Percentiles rank a stretch among this genome's conserved stretches.
Conservation (phyloP, 805 yeast genomes). For the Yarrowia keelungensis region DNA sequence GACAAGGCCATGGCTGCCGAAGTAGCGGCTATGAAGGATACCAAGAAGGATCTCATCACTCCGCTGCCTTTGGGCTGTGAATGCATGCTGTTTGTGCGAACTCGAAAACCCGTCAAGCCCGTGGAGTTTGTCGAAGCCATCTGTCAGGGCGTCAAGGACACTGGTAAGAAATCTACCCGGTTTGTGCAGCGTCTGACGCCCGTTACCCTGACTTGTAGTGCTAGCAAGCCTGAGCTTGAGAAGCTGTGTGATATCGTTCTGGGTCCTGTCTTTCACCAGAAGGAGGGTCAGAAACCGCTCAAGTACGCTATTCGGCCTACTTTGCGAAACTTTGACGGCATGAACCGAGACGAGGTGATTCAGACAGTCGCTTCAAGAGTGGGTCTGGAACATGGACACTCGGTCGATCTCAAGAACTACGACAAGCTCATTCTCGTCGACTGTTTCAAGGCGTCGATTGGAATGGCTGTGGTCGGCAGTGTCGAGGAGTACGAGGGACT, state of each 20-base stretch:
- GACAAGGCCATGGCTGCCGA: constrained; percentile 65
- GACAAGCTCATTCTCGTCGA: constrained; percentile 84
- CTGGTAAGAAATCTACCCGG: constrained; percentile 63
- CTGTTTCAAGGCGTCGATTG: constrained; percentile 87
- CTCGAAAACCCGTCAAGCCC: constrained; percentile 80
- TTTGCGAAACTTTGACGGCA: constrained; percentile 75
- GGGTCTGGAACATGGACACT: constrained; percentile 72
- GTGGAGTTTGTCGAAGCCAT: constrained; percentile 69
- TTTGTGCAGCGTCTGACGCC: constrained; percentile 84
- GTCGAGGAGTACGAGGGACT: constrained; percentile 60
- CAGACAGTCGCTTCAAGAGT: constrained; percentile 72
- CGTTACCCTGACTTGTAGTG: constrained; percentile 73
- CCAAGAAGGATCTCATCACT: constrained; percentile 43
- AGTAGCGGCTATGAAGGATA: constrained; percentile 59
- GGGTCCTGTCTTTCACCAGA: constrained; percentile 68
- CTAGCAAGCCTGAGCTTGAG: constrained; percentile 70
- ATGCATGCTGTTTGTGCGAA: constrained; percentile 78
- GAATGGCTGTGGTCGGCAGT: constrained; percentile 74
- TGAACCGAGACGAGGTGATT: constrained; percentile 77
- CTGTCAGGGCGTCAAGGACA: constrained; percentile 64
- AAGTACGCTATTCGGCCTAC: constrained; percentile 83
- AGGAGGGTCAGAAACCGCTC: constrained; percentile 50
- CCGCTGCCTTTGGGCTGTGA: constrained; percentile 49
- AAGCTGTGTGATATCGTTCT: constrained; percentile 67
- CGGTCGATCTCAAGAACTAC: constrained; percentile 78